Evolutionary conservation across 2,329 filamentous ascomycete species (phyloP), one percentile per base, ranked within the genome.

Genomic region (Emmonsiellopsis sp.): DNA sequence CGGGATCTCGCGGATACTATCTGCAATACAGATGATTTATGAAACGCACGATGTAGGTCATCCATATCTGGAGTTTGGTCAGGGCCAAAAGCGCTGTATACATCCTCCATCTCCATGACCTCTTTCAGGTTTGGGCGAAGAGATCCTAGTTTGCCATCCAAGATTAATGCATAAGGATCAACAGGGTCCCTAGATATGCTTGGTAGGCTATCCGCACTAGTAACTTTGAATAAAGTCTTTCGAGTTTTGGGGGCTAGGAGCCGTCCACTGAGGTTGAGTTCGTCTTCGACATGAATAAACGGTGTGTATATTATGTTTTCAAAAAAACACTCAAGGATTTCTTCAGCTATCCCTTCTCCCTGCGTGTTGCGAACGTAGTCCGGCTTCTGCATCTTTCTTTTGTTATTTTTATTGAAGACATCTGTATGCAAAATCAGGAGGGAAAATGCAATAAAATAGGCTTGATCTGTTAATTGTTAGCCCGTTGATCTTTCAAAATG

Each of bases 401-500:
- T 97, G 74, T 97, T 97, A 75, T 97, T 98, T 72, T 95, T 95
- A 77, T 98, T 98, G 81, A 97, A 97, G n/a, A 95, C 89, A 66
- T 98, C 93, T 0, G 93, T 97, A 63, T 98, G 93, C 35, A 98
- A 77, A 61, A 98, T 96, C 55, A 98, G 81, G 54, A 98, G 83
- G 1, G 92, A 97, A 67, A 98, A 98, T 13, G 92, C 90, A 59
- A 97, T 92, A 64, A 97, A 95, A 68, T 97, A 96, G n/a, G 93
- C 91, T 71, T 96, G 89, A 64, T 97, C 93, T 62, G 60, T 50
- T 26, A 59, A 20, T 15, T 48, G 54, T 61, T 45, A 58, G 35
- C 31, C 26, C 5, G 4, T 15, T 20, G 8, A 26, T 8, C 16
- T 26, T 9, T 59, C 40, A 54, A 51, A 50, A 5, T 7, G 15